Base-by-base conservation (phyloP, 139 green algal species). In the Edaphochlamys debaryana region DNA sequence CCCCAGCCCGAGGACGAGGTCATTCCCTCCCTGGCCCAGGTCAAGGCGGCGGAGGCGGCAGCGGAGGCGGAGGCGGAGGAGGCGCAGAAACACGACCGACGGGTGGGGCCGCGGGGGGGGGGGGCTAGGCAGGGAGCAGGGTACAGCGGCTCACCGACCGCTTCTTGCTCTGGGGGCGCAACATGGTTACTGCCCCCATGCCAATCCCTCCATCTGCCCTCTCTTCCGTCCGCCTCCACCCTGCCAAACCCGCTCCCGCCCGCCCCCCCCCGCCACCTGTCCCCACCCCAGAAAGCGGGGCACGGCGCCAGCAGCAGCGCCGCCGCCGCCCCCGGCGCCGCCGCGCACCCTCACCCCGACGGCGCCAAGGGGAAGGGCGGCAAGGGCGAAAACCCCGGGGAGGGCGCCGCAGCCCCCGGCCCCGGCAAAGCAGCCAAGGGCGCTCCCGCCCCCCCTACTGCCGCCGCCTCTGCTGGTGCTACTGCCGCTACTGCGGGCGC, bases 1-100 rank as follows among this genome's bases (percentile, higher is more conserved):
- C 32, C 32, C 29, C 69, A 67, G 42, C 86, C 56, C 4, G 91
- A 95, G 32, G 93, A 95, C 20, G 91, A 93, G 84, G 80, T 87
- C 30, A 89, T 93, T 1, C 89, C 90, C 8, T 86, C 82, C 4
- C 63, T 94, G n/a, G 74, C 84, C 30, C 81, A 86, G 41, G 88
- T 67, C 6, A 52, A 69, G 11, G 86, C 86, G 60, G 81, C 78
- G 32, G 86, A 76, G 48, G 86, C 74, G 38, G 79, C 79, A 32
- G 79, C 58, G 11, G 67, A 75, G 66, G 54, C 45, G 37, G 78
- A 52, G 60, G 69, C 77, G 23, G 83, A 79, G 36, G 83, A 50
- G 40, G 32, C 64, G 29, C 42, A 70, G 56, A 41, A 69, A 45
- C 63, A 64, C 0, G 68, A 84, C 34, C 38, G n/a, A n/a, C n/a